phyloP scores from a whole-genome alignment of 192 early-diverging fungal genomes.

The Backusella morwellensis region DNA sequence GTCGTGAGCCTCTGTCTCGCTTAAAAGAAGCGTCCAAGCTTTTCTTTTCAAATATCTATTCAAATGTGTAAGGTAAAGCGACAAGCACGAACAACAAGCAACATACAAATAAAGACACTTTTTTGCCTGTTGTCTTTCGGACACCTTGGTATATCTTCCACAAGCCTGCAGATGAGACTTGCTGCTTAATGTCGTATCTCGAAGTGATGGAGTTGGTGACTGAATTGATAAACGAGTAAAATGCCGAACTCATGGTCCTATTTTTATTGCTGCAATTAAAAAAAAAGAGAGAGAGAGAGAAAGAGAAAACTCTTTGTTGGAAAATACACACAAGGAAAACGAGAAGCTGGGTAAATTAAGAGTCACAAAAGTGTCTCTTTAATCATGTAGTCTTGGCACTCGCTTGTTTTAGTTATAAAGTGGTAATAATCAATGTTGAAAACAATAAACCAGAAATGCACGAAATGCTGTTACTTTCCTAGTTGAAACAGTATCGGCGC shows the following conservation, averaged over 20 bases:
- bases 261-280: background rate
- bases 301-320: background rate
- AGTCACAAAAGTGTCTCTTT: too few species aligned
- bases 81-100: background rate
- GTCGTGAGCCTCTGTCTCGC: conserved; percentile 45
- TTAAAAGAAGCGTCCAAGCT: conserved; percentile 53
- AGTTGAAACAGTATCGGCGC: too few species aligned
- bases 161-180: conserved; percentile 60
- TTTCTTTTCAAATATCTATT: conserved; percentile 70
- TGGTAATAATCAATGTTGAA: too few species aligned
- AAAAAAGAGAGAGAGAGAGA: background rate
- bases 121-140: conserved; percentile 54
- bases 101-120: conserved; percentile 69
- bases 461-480: too few species aligned
- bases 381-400: too few species aligned
- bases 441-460: too few species aligned
- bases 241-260: conserved; percentile 32
- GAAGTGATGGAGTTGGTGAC: conserved; percentile 37
- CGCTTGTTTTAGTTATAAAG: too few species aligned
- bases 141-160: conserved; percentile 69
- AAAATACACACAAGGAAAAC: background rate
- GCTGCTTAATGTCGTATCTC: conserved; percentile 44
- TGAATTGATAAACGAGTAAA: conserved; percentile 38
- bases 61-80: background rate
- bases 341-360: too few species aligned